Conservation (phyloP, 2,329 filamentous ascomycete genomes). For the Cytospora leucostoma region DNA sequence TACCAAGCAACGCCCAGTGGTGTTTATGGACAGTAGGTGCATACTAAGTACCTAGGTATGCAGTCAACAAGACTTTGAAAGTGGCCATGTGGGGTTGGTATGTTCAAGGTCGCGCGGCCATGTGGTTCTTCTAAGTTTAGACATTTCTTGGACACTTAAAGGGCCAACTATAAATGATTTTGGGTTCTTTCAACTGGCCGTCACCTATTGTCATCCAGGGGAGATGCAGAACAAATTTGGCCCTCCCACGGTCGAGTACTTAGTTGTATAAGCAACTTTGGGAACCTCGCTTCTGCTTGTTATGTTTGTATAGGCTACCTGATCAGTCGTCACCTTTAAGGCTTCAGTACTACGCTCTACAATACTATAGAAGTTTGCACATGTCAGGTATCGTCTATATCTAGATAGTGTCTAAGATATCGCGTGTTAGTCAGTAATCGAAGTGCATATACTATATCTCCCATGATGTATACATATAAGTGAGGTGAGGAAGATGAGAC, state of each 20-base stretch:
- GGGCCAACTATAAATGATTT: background rate
- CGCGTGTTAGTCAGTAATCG: too few relatives aligned
- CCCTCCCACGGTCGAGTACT: constrained; percentile 2
- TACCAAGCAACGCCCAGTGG: background rate
- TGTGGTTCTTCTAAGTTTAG: background rate
- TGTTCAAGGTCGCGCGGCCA: background rate
- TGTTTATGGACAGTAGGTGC: background rate
- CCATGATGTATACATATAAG: too few relatives aligned
- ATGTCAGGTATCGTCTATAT: too few relatives aligned
- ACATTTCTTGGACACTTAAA: background rate
- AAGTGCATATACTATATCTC: too few relatives aligned
- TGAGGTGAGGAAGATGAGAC: too few relatives aligned
- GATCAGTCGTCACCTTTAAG: background rate
- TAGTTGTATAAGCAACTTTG: background rate
- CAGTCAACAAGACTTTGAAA: too few relatives aligned
- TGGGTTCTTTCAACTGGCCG: background rate
- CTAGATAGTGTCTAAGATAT: too few relatives aligned
- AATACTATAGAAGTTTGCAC: background rate
- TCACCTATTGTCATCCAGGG: background rate
- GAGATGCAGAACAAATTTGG: constrained; percentile 16
- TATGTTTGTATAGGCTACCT: background rate
- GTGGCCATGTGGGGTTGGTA: background rate
- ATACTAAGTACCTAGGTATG: too few relatives aligned
- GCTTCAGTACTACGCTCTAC: background rate
- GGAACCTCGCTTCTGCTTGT: background rate